These are phyloP conservation scores for Blastobotrys persicus DNA, from an alignment of 1,139 yeast genomes.

Conservation along the genomic window DNA sequence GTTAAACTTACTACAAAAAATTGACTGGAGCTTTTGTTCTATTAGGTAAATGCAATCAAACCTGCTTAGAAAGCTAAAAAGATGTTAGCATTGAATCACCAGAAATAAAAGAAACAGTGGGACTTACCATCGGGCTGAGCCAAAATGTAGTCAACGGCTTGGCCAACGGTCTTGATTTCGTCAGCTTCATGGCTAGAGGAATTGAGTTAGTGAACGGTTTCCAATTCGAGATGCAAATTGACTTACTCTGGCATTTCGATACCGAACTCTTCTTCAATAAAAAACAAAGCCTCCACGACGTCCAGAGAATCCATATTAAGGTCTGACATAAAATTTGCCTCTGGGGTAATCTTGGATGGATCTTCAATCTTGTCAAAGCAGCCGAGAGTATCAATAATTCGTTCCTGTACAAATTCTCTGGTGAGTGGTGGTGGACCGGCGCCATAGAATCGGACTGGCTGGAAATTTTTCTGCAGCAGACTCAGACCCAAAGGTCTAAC, in stretches of 20 bases:
- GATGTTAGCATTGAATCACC: conserved; percentile 9
- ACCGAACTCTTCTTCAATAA: conserved; percentile 67
- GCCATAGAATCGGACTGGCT: conserved; percentile 30
- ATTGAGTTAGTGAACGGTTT: conserved; percentile 1
- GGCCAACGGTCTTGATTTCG: conserved; percentile 79
- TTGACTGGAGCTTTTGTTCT: not conserved
- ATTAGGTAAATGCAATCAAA: not conserved
- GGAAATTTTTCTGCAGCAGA: conserved; percentile 2
- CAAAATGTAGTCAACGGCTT: conserved; percentile 74
- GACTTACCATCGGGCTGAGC: conserved; percentile 62
- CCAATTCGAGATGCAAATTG: not conserved
- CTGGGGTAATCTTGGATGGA: conserved; percentile 40
- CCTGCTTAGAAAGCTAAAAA: conserved; percentile 32
- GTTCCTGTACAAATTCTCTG: conserved; percentile 53
- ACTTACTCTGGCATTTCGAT: conserved; percentile 70
- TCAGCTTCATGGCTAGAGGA: conserved; percentile 64
- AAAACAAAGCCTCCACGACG: conserved; percentile 86
- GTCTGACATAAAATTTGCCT: conserved; percentile 66
- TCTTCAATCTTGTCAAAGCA: conserved; percentile 82
- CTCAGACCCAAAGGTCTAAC: conserved; percentile 3
- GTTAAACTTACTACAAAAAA: not conserved
- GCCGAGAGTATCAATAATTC: conserved; percentile 73
- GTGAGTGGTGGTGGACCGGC: conserved; percentile 40
- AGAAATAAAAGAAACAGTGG: not conserved
- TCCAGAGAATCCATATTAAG: conserved; percentile 85